phyloP scores from a whole-genome alignment of 106 monocot genomes.

The Dactylorhiza incarnata region DNA sequence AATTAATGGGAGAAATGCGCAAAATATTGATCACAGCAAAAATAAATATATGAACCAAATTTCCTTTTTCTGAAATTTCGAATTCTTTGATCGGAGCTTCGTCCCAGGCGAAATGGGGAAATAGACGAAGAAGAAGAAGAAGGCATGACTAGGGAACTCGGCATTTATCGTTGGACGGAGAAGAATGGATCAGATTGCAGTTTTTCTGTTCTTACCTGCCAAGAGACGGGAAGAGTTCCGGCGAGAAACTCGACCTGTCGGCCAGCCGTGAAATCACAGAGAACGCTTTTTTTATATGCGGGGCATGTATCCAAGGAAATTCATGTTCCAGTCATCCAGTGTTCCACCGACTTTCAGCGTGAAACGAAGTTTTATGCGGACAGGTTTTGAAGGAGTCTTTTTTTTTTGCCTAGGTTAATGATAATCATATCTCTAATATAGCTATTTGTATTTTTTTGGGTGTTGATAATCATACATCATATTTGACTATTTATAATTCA shows the following conservation, averaged over 20 bases:
- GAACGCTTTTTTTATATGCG: no score
- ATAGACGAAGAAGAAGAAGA: not conserved
- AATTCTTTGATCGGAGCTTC: not conserved
- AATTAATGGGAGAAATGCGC: not conserved
- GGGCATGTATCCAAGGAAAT: no score
- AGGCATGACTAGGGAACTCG: not conserved
- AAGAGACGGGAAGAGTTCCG: not conserved
- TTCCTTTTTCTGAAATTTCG: not conserved
- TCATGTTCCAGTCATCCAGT: no score
- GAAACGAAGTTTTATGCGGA: no score
- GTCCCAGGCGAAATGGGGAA: not conserved
- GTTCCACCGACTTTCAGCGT: no score
- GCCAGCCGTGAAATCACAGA: no score
- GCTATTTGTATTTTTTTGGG: no score
- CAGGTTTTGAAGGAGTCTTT: no score
- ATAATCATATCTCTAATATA: no score
- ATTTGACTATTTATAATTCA: no score
- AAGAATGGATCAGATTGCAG: not conserved
- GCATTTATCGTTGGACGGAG: not conserved
- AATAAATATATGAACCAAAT: not conserved
- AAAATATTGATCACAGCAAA: not conserved
- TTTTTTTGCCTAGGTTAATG: no score
- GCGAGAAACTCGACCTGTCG: not conserved
- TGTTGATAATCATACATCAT: no score
- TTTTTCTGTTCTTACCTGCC: not conserved